phyloP scores from a whole-genome alignment of 768 basidiomycete species.

The Trametes gibbosa region DNA sequence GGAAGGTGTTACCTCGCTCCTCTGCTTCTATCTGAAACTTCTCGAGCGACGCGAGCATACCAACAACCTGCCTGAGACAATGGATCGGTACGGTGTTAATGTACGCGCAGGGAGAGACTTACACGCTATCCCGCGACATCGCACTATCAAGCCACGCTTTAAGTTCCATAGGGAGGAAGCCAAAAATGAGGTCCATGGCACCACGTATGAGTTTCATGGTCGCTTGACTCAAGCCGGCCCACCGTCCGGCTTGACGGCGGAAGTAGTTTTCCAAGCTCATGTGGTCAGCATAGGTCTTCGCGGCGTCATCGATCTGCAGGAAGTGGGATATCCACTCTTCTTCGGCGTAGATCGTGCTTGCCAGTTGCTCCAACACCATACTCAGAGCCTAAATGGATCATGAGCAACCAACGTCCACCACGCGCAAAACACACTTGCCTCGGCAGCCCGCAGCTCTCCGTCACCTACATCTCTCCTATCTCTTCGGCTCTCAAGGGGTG shows the following conservation, averaged over 20 bases:
- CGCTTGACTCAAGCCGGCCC: constrained; percentile 59
- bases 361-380: constrained; percentile 71
- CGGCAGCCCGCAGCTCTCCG: constrained; percentile 66
- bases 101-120: constrained; percentile 26
- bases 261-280: constrained; percentile 94
- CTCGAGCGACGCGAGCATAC: constrained; percentile 77
- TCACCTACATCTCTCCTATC: constrained; percentile 57
- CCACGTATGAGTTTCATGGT: constrained; percentile 81
- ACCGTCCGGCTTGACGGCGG: constrained; percentile 81
- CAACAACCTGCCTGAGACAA: constrained; percentile 73
- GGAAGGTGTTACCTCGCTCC: constrained; percentile 73
- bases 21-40: constrained; percentile 74
- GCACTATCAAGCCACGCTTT: constrained; percentile 84
- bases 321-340: constrained; percentile 89
- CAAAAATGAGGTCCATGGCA: constrained; percentile 94
- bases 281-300: constrained; percentile 92
- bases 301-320: constrained; percentile 85
- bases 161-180: constrained; percentile 82
- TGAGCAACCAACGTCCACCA: background rate
- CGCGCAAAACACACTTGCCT: constrained; percentile 43
- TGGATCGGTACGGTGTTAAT: background rate
- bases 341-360: constrained; percentile 75
- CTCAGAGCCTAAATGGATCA: constrained; percentile 59
- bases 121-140: constrained; percentile 76
- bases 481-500: constrained; percentile 56